A percentile compares a stretch with the other conserved stretches of the same genome.
Conservation (phyloP, 2,329 filamentous ascomycete genomes). For the Sarocladium kiliense region DNA sequence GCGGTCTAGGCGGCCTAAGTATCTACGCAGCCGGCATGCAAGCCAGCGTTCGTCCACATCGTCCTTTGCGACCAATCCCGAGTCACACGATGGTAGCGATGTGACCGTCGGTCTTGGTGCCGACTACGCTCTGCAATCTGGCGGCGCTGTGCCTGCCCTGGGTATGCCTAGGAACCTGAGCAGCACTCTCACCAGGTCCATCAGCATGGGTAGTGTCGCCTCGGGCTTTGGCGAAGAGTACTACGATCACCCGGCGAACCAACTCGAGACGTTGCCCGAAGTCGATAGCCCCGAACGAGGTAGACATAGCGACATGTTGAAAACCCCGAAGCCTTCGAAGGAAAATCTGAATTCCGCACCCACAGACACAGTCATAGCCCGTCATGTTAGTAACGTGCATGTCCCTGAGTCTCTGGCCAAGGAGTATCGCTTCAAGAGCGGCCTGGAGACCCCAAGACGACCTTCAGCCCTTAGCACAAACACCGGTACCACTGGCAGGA, state of each 20-base stretch:
- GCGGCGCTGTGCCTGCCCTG: slow-evolving; percentile 61
- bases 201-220: slow-evolving; percentile 85
- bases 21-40: slow-evolving; percentile 50
- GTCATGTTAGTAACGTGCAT: slow-evolving; percentile 83
- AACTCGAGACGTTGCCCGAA: slow-evolving; percentile 46
- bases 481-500: slow-evolving; percentile 44
- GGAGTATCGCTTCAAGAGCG: slow-evolving; percentile 75
- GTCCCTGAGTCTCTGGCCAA: slow-evolving; percentile 84
- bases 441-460: slow-evolving; percentile 54
- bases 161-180: slow-evolving; percentile 40
- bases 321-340: slow-evolving; percentile 63
- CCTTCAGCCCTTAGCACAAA: slow-evolving; percentile 40
- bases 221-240: slow-evolving; percentile 60
- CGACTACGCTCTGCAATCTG: slow-evolving; percentile 79
- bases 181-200: slow-evolving; percentile 62
- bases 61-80: slow-evolving; percentile 49
- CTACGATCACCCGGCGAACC: slow-evolving; percentile 38
- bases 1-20: slow-evolving; percentile 47
- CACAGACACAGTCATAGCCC: slow-evolving; percentile 83
- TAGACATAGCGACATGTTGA: slow-evolving; percentile 42
- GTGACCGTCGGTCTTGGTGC: slow-evolving; percentile 60
- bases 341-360: slow-evolving; percentile 54
- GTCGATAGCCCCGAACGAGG: slow-evolving; percentile 34
- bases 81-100: slow-evolving; percentile 63
- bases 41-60: slow-evolving; percentile 58